Evolutionary conservation across 495 filamentous ascomycete species (phyloP), one percentile per base, ranked within the genome.

Genomic region (Talaromyces liani): DNA sequence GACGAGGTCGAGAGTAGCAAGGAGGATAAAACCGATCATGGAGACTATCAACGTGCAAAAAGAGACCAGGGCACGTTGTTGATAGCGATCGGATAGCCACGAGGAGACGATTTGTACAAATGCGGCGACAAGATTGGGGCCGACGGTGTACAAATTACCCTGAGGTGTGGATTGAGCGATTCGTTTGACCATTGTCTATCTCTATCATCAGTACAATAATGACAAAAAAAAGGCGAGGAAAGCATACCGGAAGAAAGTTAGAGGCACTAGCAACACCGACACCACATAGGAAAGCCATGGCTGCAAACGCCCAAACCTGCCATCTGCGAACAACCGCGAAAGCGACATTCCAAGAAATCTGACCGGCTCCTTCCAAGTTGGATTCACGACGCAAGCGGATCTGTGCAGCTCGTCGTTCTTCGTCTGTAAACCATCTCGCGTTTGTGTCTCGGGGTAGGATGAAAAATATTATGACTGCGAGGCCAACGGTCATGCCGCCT

Each of bases 401-500:
- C 2, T 73, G 71, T 2, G 76, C 76, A 25, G 75, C 67, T 41
- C 67, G 67, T 7, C 73, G 70, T 62, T 79, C 75, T 24, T 76
- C 73, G 10, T 41, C 63, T 1, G 70, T 73, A 1, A 77, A 65
- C 75, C 73, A 79, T 41, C 34, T 39, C 63, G 57, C 1, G 73
- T 75, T 49, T 64, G 68, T 24, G 67, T 63, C 9, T 69, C 75
- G n/a, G 53, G 79, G 79, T 58, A 82, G 73, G 47, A 79, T 65
- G 20, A 70, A 73, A 57, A 74, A 71, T 59, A 73, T 76, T 1
- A 77, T 64, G 6, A 77, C 60, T 4, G 78, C 78, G 36, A 82
- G 68, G 3, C 68, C 75, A 16, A 77, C 71, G 0, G 78, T 80
- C 34, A 77, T 68, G 1, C 68, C 72, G 8, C 78, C 79, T 60